These are phyloP conservation scores for Fragilaria radians DNA, from an alignment of 108 stramenopile species.

Conservation along the genomic window DNA sequence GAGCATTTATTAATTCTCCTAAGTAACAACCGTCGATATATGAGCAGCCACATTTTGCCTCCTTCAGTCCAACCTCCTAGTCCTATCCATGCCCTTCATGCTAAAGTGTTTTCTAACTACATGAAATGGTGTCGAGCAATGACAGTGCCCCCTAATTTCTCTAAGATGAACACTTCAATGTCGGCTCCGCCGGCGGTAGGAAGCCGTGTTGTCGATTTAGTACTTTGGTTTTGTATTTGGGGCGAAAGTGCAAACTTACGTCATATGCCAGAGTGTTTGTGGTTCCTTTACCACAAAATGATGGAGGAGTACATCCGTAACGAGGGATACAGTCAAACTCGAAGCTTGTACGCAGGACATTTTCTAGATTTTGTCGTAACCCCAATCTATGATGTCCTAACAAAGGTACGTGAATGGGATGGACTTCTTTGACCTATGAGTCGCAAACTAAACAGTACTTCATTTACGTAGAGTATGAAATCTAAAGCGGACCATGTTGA, in stretches of 20 bases:
- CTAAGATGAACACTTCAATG: slow-evolving; percentile 72
- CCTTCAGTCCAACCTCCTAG: slow-evolving; percentile 73
- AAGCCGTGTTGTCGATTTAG: slow-evolving; percentile 83
- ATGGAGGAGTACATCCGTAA: slow-evolving; percentile 84
- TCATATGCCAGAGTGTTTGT: slow-evolving; percentile 97
- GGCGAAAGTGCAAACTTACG: slow-evolving; percentile 95
- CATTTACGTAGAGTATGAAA: slow-evolving; percentile 57
- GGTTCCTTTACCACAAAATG: slow-evolving; percentile 98
- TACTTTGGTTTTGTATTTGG: slow-evolving; percentile 96
- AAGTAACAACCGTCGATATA: slow-evolving; percentile 93
- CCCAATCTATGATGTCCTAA: slow-evolving; percentile 87
- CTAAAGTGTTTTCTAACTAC: slow-evolving; percentile 96
- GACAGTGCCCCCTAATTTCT: slow-evolving; percentile 86
- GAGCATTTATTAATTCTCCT: slow-evolving; percentile 93
- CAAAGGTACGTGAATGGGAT: slow-evolving; percentile 34
- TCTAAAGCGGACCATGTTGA: slow-evolving; percentile 76
- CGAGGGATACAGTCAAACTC: slow-evolving; percentile 60
- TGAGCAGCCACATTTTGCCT: slow-evolving; percentile 80
- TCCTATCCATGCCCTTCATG: slow-evolving; percentile 89
- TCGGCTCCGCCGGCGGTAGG: slow-evolving; percentile 82
- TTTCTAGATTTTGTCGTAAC: slow-evolving; percentile 90
- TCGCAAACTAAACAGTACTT: neutral
- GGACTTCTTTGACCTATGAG: neutral
- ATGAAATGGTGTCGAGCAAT: slow-evolving; percentile 93
- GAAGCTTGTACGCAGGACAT: slow-evolving; percentile 91